Base-by-base conservation (phyloP, 176 grass and related monocot genomes). In the Thalia dealbata region DNA sequence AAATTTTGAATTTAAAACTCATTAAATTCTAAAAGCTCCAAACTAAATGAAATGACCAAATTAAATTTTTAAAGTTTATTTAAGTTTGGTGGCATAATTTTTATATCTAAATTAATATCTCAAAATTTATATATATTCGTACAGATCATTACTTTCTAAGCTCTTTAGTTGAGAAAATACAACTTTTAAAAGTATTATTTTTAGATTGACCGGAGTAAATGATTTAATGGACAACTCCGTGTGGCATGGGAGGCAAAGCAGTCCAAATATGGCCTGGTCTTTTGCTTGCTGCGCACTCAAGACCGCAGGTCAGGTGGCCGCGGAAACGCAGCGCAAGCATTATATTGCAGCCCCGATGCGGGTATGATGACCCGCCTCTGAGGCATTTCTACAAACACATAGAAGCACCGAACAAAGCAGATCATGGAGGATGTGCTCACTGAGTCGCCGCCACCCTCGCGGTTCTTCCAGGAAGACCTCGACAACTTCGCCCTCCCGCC, bases 381-480 rank as follows among this genome's bases (percentile, higher is more conserved):
- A 64, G 61, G 26, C 61, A 64, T 64, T 18, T 30, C 27, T 18
- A 30, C 35, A n/a, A 44, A 68, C 65, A 22, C 18, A 43, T 4
- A n/a, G 35, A 14, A n/a, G 70, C 46, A 18, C 19, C 70, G 50
- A 30, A 1, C 46, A 14, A 28, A 77, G 62, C 29, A 48, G 43
- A 0, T 69, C 16, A 91, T 91, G 89, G 89, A 85, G 45, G 85
- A 91, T 74, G 85, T 91, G 3, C 61, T 91, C 80, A 91, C 80
- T 63, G 89, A 88, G 55, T 71, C 35, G 59, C 85, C 89, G 59
- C 89, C 85, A 74, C 89, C 85, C 16, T 91, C 89, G 12, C 76
- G 89, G 28, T 88, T 91, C 82, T 81, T 79, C 67, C 89, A 76
- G 4, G 85, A 91, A 58, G 85, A 91, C 82, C 89, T 91, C 66